phyloP scores from a whole-genome alignment of 192 early-diverging fungal genomes.

The Backusella liffmaniae region DNA sequence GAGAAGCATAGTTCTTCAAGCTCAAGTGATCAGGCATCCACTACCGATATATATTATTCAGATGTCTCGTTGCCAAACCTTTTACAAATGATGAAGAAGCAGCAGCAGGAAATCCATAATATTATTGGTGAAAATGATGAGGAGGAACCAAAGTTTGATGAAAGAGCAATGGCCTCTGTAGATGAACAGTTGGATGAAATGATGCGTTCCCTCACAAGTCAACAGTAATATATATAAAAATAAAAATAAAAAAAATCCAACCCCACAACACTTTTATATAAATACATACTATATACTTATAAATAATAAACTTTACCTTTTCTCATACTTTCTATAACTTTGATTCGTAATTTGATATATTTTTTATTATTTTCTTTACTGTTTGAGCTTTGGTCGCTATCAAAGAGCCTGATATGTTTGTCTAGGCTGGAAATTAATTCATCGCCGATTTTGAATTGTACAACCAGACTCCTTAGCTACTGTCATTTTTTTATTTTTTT shows the following conservation, averaged over 20 bases:
- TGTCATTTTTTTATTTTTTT: too few species aligned
- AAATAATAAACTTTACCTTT: not conserved
- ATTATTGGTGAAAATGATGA: not conserved
- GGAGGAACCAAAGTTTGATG: not conserved
- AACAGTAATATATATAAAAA: not conserved
- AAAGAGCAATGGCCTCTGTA: conserved; percentile 12
- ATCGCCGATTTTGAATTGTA: not conserved
- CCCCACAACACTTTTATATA: not conserved
- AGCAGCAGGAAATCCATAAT: not conserved
- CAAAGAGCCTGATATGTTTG: not conserved
- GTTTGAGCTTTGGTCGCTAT: too few species aligned
- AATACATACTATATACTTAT: not conserved
- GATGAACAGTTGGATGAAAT: conserved; percentile 17
- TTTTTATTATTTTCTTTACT: too few species aligned
- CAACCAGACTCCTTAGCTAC: not conserved
- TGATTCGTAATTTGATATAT: not conserved
- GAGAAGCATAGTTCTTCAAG: not conserved
- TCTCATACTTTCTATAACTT: not conserved
- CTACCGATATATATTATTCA: conserved; percentile 10
- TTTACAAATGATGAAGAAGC: conserved; percentile 14
- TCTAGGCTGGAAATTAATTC: not conserved
- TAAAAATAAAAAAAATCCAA: not conserved
- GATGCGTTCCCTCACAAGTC: conserved; percentile 3
- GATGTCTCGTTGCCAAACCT: not conserved
- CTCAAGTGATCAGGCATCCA: not conserved